These are phyloP conservation scores for Aspergillus pseudoterreus DNA, from an alignment of 2,329 filamentous ascomycete genomes.

Conservation along the genomic window DNA sequence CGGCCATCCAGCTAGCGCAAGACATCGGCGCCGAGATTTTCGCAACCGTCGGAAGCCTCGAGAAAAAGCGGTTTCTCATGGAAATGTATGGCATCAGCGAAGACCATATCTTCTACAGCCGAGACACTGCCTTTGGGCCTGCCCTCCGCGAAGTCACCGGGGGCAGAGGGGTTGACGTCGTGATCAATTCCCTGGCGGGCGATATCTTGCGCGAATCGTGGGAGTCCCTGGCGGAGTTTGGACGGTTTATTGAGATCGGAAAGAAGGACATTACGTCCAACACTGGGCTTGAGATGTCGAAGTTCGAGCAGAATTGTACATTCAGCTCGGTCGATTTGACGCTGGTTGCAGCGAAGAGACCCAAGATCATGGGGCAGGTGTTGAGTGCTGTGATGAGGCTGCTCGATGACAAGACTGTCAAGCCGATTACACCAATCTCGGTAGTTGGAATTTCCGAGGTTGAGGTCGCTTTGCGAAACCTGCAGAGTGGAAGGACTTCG, in stretches of 20 bases:
- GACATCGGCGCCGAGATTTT: conserved; percentile 21
- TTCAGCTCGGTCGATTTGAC: conserved; percentile 10
- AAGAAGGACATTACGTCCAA: conserved; percentile 6
- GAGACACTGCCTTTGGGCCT: conserved; percentile 19
- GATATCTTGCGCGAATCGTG: conserved; percentile 21
- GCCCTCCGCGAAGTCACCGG: conserved; percentile 16
- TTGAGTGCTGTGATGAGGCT: conserved; percentile 4
- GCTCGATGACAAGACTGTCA: conserved; percentile 17
- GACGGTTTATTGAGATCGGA: conserved; percentile 20
- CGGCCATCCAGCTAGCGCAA: conserved; percentile 23
- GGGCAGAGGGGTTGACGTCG: conserved; percentile 22
- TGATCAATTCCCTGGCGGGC: conserved; percentile 24
- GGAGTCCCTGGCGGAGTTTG: conserved; percentile 22
- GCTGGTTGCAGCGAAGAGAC: background rate
- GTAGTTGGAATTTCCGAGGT: conserved; percentile 26
- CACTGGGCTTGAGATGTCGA: conserved; percentile 14
- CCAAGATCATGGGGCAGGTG: background rate
- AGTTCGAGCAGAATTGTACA: conserved; percentile 9
- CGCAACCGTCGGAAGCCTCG: conserved; percentile 21
- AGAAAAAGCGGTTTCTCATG: conserved; percentile 23
- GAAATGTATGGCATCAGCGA: conserved; percentile 18
- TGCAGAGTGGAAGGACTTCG: conserved; percentile 34
- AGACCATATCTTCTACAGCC: conserved; percentile 24
- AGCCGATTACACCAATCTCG: conserved; percentile 28
- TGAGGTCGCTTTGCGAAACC: conserved; percentile 24